Evolutionary conservation across 768 basidiomycete genomes (phyloP), one percentile per base, ranked within the genome.

Genomic region (Mycena haematopus): DNA sequence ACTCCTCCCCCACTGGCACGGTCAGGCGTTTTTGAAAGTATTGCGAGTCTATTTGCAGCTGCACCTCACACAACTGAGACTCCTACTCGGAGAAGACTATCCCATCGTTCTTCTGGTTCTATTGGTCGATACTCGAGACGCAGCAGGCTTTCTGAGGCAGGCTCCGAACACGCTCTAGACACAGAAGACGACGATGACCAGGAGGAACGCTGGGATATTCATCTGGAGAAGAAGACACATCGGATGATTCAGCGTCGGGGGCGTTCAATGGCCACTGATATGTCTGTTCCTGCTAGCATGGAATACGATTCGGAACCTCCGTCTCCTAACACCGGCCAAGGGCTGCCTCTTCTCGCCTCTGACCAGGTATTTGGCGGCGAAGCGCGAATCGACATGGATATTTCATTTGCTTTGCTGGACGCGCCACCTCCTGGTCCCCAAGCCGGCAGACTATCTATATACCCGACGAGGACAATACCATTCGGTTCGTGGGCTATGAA

Each of bases 401-500:
- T 79, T 4, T 78, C 86, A 22, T 83, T 88, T 22, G 86, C 88
- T 3, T 72, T 82, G 11, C 75, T 86, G 45, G 83, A 87, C 33
- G 83, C 88, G n/a, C 92, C 92, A 2, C 91, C 92, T 19, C 82
- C 84, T 24, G 93, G 93, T 5, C 88, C 90, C 92, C 93, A 9
- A 93, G 90, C 70, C 81, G 93, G 59, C 97, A 99, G 76, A 89
- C 87, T 0, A 81, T 98, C 19, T 86, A 93, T 69, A 82, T 98
- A 17, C 80, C 87, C 3, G 96, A 99, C 69, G 97, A 99, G 73
- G 97, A 98, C 71, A 85, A 83, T 51, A 91, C 89, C 19, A 80
- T 99, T 52, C 88, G 94, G 13, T 90, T 99, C 70, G 82, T 95
- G 27, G 95, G 96, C 8, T 95, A 93, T 67, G 88, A 93, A 68